Percentiles rank a stretch among this genome's conserved stretches.
phyloP scores from a whole-genome alignment of 192 early-diverging fungal species.

The Coemansia aciculifera region DNA sequence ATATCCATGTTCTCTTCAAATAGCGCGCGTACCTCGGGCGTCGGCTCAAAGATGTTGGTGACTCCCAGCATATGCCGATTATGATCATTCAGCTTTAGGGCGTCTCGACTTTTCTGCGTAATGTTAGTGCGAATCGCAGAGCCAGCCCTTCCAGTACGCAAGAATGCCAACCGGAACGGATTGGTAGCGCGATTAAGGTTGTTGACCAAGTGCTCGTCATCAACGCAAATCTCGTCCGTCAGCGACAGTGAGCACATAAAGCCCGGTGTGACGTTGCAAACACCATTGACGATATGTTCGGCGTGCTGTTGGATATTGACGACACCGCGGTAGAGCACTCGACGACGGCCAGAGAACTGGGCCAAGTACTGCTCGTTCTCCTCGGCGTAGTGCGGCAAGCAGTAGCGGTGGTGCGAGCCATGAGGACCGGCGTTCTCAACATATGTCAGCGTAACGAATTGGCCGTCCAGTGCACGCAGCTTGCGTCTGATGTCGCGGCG shows the following conservation, averaged over 20 bases:
- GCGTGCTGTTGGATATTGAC: conserved; percentile 56
- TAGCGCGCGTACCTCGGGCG: conserved; percentile 55
- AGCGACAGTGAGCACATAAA: conserved; percentile 58
- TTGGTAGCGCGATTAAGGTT: conserved; percentile 33
- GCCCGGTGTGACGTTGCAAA: conserved; percentile 61
- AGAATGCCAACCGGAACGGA: conserved; percentile 45
- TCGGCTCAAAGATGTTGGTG: conserved; percentile 53
- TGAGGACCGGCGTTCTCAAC: conserved; percentile 31
- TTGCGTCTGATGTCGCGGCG: conserved; percentile 55
- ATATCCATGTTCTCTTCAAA: conserved; percentile 60
- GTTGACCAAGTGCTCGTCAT: conserved; percentile 45
- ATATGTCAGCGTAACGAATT: conserved; percentile 58
- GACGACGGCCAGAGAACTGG: conserved; percentile 42
- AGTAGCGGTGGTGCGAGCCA: conserved; percentile 39
- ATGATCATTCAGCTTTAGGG: conserved; percentile 20
- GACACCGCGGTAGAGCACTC: conserved; percentile 43
- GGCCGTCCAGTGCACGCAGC: conserved; percentile 62
- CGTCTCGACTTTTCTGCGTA: conserved; percentile 20
- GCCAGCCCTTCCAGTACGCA: conserved; percentile 28
- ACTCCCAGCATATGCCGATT: conserved; percentile 57
- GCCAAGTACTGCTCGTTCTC: conserved; percentile 50
- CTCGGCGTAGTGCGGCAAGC: conserved; percentile 30
- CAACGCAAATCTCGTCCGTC: conserved; percentile 50
- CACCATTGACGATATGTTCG: conserved; percentile 35
- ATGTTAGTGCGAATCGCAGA: conserved; percentile 18